Evolutionary conservation across 768 basidiomycete species (phyloP).

Genomic region (Amanita exitialis): DNA sequence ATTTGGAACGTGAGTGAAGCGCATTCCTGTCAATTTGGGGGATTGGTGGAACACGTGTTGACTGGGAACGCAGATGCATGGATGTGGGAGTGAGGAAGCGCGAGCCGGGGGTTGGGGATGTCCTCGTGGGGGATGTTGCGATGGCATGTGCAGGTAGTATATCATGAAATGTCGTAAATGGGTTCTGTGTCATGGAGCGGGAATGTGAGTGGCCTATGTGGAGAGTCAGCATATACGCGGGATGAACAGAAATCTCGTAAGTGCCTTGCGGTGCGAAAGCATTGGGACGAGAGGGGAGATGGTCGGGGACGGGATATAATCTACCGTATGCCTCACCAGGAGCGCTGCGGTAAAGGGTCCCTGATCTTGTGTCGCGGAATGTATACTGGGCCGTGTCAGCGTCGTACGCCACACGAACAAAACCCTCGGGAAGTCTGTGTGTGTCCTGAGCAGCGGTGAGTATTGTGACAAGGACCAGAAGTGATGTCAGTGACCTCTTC

Average conservation of each 20-base stretch:
- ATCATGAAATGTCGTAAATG: slow-evolving; percentile 31
- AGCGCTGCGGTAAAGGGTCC: slow-evolving; percentile 32
- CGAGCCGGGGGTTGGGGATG: slow-evolving; percentile 14
- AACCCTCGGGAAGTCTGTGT: slow-evolving; percentile 31
- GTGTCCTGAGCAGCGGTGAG: slow-evolving; percentile 20
- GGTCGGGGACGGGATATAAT: slow-evolving; percentile 23
- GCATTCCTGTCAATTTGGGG: background rate
- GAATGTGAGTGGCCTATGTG: background rate
- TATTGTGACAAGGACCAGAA: background rate
- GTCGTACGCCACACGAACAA: slow-evolving; percentile 43
- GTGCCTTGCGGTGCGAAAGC: slow-evolving; percentile 14
- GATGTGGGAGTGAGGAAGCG: slow-evolving; percentile 5
- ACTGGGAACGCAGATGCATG: slow-evolving; percentile 6
- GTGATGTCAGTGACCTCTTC: slow-evolving; percentile 18
- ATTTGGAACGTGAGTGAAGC: slow-evolving; percentile 3
- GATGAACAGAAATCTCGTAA: background rate
- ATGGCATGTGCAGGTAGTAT: slow-evolving; percentile 38
- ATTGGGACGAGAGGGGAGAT: slow-evolving; percentile 11
- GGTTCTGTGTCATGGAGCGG: slow-evolving; percentile 8
- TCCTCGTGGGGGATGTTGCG: slow-evolving; percentile 19
- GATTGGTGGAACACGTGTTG: slow-evolving; percentile 1
- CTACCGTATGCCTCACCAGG: slow-evolving; percentile 36
- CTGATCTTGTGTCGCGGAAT: slow-evolving; percentile 31
- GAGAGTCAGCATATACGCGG: background rate
- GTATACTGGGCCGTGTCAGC: slow-evolving; percentile 41